These are phyloP conservation scores for Striga asiatica DNA, from an alignment of 257 asterid genomes.

Conservation along the genomic window DNA sequence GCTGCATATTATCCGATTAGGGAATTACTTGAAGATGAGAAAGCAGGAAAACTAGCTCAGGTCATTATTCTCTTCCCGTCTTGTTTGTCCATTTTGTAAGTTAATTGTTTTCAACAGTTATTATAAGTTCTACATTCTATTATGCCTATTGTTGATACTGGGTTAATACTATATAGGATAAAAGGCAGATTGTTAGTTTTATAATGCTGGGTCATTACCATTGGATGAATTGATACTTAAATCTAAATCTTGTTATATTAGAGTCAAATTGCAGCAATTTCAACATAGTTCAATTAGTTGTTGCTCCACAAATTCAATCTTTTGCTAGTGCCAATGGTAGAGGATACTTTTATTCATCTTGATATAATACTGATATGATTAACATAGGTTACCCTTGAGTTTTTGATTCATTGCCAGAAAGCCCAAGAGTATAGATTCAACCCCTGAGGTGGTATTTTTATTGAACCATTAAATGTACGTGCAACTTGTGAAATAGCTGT, in stretches of 20 bases:
- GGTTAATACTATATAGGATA: not conserved
- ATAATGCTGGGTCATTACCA: not conserved
- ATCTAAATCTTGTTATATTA: not conserved
- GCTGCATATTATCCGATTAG: slow-evolving; percentile 78
- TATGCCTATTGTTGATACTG: not conserved
- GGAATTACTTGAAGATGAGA: slow-evolving; percentile 65
- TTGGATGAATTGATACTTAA: not conserved
- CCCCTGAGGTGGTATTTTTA: no score
- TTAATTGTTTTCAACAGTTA: not conserved
- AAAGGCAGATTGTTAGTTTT: not conserved
- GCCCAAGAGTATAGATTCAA: not conserved
- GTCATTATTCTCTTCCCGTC: slow-evolving; percentile 29
- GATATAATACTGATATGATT: not conserved
- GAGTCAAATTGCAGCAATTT: not conserved
- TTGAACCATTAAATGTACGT: no score
- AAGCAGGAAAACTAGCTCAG: slow-evolving; percentile 34
- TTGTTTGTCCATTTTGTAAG: not conserved
- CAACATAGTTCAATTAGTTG: not conserved
- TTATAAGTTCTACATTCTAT: not conserved
- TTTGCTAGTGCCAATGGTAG: not conserved
- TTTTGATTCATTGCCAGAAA: not conserved
- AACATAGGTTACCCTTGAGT: not conserved
- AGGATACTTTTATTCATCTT: not conserved
- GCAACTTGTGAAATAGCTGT: not conserved
- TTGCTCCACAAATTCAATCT: not conserved